phyloP scores from a whole-genome alignment of 345 rosid species.

The Eucalyptus victrix region DNA sequence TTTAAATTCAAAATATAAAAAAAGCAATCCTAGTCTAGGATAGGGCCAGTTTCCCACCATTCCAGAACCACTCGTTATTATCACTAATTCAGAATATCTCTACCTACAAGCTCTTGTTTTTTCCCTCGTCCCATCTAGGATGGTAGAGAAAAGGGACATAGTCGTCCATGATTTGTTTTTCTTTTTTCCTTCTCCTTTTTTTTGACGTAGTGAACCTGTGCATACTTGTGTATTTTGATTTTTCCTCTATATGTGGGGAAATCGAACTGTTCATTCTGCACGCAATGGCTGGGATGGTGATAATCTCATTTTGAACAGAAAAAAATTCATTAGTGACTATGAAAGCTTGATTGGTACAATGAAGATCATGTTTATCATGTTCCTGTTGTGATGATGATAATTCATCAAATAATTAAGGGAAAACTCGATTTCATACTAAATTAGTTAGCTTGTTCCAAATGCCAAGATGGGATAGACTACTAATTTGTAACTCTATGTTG shows the following conservation, averaged over 20 bases:
- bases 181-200: not conserved
- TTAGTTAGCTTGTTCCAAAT: not conserved
- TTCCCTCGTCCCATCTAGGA: not conserved
- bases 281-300: not conserved
- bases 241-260: not conserved
- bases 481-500: not conserved
- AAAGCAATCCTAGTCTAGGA: not conserved
- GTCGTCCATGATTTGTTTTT: not conserved
- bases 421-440: not conserved
- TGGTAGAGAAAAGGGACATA: not conserved
- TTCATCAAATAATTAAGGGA: not conserved
- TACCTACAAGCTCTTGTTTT: not conserved
- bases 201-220: not conserved
- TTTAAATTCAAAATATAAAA: not conserved
- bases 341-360: not conserved
- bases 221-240: not conserved
- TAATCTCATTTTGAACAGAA: not conserved
- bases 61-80: not conserved
- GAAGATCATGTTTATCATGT: not conserved
- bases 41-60: not conserved
- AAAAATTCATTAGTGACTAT: not conserved
- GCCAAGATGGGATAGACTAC: not conserved
- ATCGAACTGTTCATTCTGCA: not conserved
- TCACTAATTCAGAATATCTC: not conserved
- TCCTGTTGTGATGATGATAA: not conserved